These are phyloP conservation scores for Clavispora carvajalis DNA, from an alignment of 805 yeast genomes.

Conservation along the genomic window DNA sequence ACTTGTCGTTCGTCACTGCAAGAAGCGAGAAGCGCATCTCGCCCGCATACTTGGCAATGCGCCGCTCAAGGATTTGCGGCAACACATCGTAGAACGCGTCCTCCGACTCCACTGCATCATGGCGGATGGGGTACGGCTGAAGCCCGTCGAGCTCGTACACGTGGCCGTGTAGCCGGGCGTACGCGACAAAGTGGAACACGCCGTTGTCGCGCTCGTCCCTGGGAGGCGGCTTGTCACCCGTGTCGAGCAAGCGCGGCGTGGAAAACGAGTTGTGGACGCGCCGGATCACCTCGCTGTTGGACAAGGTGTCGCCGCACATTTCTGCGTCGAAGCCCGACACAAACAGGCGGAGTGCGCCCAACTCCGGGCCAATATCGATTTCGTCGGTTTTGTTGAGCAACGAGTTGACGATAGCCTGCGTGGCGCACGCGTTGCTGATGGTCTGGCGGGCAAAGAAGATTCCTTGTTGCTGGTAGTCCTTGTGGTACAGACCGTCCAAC, in stretches of 20 bases:
- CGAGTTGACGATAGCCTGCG: conserved; percentile 60
- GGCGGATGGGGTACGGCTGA: conserved; percentile 49
- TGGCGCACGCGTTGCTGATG: conserved; percentile 69
- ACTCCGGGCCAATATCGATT: conserved; percentile 44
- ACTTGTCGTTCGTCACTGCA: conserved; percentile 48
- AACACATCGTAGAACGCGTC: conserved; percentile 40
- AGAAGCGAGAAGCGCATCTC: conserved; percentile 55
- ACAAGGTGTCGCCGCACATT: conserved; percentile 55
- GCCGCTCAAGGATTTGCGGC: conserved; percentile 39
- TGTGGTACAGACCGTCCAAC: conserved; percentile 40
- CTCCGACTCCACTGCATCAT: conserved; percentile 33
- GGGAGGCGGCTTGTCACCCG: conserved; percentile 30
- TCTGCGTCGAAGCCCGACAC: conserved; percentile 49
- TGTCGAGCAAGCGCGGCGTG: conserved; percentile 47
- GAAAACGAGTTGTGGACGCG: conserved; percentile 58
- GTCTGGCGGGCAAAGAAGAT: conserved; percentile 61
- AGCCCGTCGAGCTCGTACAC: conserved; percentile 63
- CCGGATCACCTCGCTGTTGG: conserved; percentile 54
- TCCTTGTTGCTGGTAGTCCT: conserved; percentile 23
- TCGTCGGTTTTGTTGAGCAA: conserved; percentile 39
- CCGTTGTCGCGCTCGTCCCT: conserved; percentile 43
- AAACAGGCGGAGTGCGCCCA: conserved; percentile 45
- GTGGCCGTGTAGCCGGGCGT: conserved; percentile 36
- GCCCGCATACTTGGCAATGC: conserved; percentile 41
- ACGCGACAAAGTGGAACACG: conserved; percentile 58